These are phyloP conservation scores for Gaultheria prostrata DNA, from an alignment of 148 eudicot genomes.

Conservation along the genomic window DNA sequence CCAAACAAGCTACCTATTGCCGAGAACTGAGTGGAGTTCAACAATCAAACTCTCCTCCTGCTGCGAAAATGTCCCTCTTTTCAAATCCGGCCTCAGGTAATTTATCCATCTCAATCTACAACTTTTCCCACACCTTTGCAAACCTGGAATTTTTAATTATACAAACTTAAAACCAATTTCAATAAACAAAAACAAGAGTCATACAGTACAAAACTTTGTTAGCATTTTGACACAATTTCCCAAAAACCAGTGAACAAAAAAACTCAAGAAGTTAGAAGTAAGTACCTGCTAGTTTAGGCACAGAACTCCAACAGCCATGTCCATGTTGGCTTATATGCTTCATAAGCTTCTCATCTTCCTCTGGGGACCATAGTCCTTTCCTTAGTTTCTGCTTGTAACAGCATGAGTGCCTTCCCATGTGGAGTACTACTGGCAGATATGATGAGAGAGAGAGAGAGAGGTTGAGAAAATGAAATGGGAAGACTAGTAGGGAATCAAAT, in stretches of 20 bases:
- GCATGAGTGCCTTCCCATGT: conserved; percentile 92
- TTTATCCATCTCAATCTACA: conserved; percentile 95
- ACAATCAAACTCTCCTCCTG: conserved; percentile 82
- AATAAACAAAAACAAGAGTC: too few relatives aligned
- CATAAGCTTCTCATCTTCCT: conserved; percentile 94
- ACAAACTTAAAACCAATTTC: not conserved
- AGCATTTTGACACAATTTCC: conserved; percentile 3
- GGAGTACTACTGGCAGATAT: conserved; percentile 10
- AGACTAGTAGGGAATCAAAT: conserved; percentile 70
- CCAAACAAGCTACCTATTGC: conserved; percentile 52
- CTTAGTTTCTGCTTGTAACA: conserved; percentile 92
- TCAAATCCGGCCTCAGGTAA: conserved; percentile 87
- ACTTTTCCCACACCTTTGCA: conserved; percentile 95
- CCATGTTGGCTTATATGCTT: conserved; percentile 75
- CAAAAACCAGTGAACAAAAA: not conserved
- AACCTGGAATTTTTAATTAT: conserved; percentile 39
- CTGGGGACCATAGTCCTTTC: conserved; percentile 98
- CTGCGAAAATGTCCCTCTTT: conserved; percentile 84
- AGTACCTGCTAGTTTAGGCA: conserved; percentile 91
- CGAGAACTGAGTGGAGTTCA: conserved; percentile 85
- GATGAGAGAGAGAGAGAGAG: conserved; percentile 31
- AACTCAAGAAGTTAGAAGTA: not conserved
- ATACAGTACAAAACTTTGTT: not conserved
- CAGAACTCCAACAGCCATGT: conserved; percentile 99
- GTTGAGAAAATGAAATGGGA: conserved; percentile 66